phyloP scores from a whole-genome alignment of 75 land plant species.

The Larix kaempferi region DNA sequence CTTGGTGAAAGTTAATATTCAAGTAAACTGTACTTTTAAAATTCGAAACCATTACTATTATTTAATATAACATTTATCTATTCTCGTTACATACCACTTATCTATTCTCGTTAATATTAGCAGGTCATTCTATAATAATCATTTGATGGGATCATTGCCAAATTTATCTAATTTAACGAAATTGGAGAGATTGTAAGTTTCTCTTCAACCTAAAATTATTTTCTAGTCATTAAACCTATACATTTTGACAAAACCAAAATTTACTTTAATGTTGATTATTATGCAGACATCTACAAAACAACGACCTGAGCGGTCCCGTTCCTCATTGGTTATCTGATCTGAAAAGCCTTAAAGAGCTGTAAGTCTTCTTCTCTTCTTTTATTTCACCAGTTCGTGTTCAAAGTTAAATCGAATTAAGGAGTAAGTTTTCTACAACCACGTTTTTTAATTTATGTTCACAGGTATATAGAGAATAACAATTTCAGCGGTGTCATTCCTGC shows the following conservation, averaged over 20 bases:
- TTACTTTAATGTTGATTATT: neutral
- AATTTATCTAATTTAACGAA: neutral
- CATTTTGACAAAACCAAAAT: too few relatives aligned
- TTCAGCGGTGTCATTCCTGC: too few relatives aligned
- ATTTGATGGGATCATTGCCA: neutral
- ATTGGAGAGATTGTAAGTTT: conserved; percentile 2
- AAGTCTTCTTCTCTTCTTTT: neutral
- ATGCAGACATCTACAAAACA: conserved; percentile 5
- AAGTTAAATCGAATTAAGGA: too few relatives aligned
- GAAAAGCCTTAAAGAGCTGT: neutral
- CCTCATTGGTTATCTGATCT: neutral
- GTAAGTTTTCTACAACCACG: too few relatives aligned
- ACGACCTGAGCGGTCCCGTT: neutral
- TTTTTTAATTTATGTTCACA: too few relatives aligned
- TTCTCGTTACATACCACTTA: too few relatives aligned
- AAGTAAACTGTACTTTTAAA: too few relatives aligned
- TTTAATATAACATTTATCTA: too few relatives aligned
- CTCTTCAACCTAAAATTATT: neutral
- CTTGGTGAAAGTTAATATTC: too few relatives aligned
- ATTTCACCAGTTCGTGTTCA: too few relatives aligned
- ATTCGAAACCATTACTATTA: too few relatives aligned
- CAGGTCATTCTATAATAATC: neutral
- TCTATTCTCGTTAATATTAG: neutral
- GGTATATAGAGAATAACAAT: too few relatives aligned
- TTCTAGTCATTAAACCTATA: neutral